Conservation (phyloP, 345 rosid genomes). For the Kandelia obovata region DNA sequence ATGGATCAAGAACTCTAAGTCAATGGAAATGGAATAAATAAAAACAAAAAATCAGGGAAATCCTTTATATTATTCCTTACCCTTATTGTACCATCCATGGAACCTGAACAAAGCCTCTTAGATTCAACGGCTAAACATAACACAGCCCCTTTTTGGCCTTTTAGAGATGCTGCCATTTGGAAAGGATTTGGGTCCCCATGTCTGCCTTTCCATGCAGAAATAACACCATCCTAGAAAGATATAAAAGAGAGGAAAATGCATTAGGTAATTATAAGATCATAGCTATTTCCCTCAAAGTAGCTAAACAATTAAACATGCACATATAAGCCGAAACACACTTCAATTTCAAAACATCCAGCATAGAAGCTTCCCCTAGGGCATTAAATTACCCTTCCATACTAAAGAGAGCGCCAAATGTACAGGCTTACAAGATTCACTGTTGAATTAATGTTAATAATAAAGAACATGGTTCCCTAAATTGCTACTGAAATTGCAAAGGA, state of each 20-base stretch:
- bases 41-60: neutral
- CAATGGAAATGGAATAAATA: neutral
- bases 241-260: neutral
- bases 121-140: constrained; percentile 36
- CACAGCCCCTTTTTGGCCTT: constrained; percentile 39
- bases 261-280: neutral
- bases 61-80: constrained; percentile 16
- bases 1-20: neutral
- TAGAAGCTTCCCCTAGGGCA: neutral
- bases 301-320: too few relatives aligned
- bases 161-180: constrained; percentile 26
- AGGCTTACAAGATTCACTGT: neutral
- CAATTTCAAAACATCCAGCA: neutral
- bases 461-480: neutral
- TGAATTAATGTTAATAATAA: neutral
- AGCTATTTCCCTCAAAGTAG: neutral
- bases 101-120: constrained; percentile 41
- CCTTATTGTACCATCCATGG: constrained; percentile 46
- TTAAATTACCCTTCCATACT: too few relatives aligned
- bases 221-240: constrained; percentile 41
- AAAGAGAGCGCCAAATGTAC: neutral
- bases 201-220: constrained; percentile 47
- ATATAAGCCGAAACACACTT: too few relatives aligned
- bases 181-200: constrained; percentile 34
- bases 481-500: neutral